A percentile compares a stretch with the other conserved stretches of the same genome.
phyloP scores from a whole-genome alignment of 331 rosid species.

The Cydonia oblonga region DNA sequence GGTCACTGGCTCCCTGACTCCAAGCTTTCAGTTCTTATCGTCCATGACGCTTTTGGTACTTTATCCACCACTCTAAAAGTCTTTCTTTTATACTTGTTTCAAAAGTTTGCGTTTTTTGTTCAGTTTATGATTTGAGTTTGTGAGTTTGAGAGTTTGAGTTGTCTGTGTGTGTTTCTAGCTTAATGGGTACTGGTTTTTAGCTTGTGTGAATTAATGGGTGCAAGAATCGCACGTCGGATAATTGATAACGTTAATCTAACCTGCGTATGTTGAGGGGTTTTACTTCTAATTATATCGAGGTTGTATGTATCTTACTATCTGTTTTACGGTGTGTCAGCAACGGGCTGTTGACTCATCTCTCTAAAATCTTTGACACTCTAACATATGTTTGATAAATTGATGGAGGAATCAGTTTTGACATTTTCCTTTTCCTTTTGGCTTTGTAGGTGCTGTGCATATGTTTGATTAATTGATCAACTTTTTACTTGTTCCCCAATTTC shows the following conservation, averaged over 20 bases:
- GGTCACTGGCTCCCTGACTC: slow-evolving; percentile 39
- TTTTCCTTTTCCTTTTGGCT: not conserved
- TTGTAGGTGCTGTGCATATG: not conserved
- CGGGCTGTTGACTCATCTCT: too few relatives aligned
- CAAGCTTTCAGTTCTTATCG: slow-evolving; percentile 40
- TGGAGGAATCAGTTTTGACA: not conserved
- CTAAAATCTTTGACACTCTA: too few relatives aligned
- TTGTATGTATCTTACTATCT: too few relatives aligned
- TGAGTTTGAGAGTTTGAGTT: not conserved
- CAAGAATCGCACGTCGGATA: not conserved
- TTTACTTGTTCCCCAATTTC: not conserved
- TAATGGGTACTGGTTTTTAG: not conserved
- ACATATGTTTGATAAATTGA: not conserved
- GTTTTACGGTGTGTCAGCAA: too few relatives aligned
- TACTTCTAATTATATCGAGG: not conserved
- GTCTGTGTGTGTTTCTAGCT: not conserved
- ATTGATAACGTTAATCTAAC: not conserved
- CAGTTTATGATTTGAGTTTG: not conserved
- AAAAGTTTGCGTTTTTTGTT: not conserved
- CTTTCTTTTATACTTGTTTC: not conserved
- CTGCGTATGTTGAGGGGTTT: not conserved
- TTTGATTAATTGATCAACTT: not conserved
- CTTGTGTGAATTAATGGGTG: not conserved
- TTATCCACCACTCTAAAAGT: not conserved
- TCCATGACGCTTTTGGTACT: slow-evolving; percentile 50